Conservation (phyloP, 208 protist genomes). For the Crithidia thermophila region DNA sequence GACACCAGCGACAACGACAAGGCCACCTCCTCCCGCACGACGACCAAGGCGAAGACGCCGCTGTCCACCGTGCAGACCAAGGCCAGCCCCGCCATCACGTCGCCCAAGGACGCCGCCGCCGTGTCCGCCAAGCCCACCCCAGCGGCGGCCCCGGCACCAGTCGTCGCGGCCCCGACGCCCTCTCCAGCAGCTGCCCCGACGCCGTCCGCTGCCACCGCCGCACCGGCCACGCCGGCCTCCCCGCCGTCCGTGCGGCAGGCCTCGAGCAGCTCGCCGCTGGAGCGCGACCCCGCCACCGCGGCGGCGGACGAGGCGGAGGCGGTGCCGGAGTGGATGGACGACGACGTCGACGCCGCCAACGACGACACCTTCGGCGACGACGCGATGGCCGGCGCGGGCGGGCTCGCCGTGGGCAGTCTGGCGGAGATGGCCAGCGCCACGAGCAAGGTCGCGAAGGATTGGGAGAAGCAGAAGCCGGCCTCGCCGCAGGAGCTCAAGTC, state of each 20-base stretch:
- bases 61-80: slow-evolving; percentile 14
- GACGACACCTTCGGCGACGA: slow-evolving; percentile 89
- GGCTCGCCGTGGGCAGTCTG: slow-evolving; percentile 36
- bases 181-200: background rate
- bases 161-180: background rate
- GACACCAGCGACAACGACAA: slow-evolving; percentile 28
- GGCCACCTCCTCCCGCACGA: slow-evolving; percentile 22
- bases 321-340: slow-evolving; percentile 46
- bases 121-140: slow-evolving; percentile 9
- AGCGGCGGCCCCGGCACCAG: slow-evolving; percentile 1
- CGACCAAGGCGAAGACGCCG: slow-evolving; percentile 30
- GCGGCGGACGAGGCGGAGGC: slow-evolving; percentile 17
- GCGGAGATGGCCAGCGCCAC: slow-evolving; percentile 72
- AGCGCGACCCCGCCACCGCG: background rate
- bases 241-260: background rate
- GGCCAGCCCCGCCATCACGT: slow-evolving; percentile 10
- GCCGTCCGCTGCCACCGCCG: background rate
- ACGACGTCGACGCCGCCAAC: slow-evolving; percentile 73
- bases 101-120: slow-evolving; percentile 10
- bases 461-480: slow-evolving; percentile 36
- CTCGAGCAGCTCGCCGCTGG: background rate
- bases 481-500: slow-evolving; percentile 8
- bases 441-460: slow-evolving; percentile 51
- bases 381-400: slow-evolving; percentile 38
- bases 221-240: background rate